phyloP scores from a whole-genome alignment of 331 rosid genomes.

The Rhamnella rubrinervis region DNA sequence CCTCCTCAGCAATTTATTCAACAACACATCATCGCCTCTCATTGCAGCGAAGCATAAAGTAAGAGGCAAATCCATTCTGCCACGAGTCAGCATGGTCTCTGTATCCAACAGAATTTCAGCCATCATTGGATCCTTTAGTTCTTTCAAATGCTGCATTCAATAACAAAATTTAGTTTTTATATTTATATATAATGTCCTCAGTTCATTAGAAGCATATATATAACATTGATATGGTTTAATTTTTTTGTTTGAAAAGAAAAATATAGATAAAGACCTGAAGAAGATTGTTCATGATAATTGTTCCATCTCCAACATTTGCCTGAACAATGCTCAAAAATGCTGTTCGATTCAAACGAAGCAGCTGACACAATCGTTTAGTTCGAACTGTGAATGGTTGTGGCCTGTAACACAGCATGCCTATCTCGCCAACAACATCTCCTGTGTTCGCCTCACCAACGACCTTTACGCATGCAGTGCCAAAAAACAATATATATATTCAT shows the following conservation, averaged over 20 bases:
- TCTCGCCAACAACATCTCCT: constrained; percentile 69
- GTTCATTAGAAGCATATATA: neutral
- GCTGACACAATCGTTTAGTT: constrained; percentile 65
- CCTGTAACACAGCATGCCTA: constrained; percentile 78
- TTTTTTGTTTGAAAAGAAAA: too few relatives aligned
- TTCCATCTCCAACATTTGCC: constrained; percentile 78
- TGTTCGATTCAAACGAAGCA: constrained; percentile 63
- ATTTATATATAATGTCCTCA: neutral
- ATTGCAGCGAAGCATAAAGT: constrained; percentile 60
- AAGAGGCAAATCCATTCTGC: constrained; percentile 57
- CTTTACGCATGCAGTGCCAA: constrained; percentile 34
- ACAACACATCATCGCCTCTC: constrained; percentile 46
- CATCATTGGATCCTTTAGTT: constrained; percentile 36
- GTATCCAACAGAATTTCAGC: constrained; percentile 49
- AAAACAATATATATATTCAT: constrained; percentile 4
- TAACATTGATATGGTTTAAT: neutral
- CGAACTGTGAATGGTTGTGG: constrained; percentile 71
- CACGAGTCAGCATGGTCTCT: constrained; percentile 54
- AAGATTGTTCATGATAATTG: constrained; percentile 69
- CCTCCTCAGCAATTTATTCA: constrained; percentile 45
- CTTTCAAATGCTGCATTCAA: constrained; percentile 51
- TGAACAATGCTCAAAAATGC: constrained; percentile 50
- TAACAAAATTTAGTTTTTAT: neutral
- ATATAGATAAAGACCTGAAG: constrained; percentile 34
- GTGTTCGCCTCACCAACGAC: constrained; percentile 45